Percentiles rank a stretch among this genome's conserved stretches.
Evolutionary conservation across 2,329 filamentous ascomycete species (phyloP).

Genomic region (Trematosphaeria pertusa): DNA sequence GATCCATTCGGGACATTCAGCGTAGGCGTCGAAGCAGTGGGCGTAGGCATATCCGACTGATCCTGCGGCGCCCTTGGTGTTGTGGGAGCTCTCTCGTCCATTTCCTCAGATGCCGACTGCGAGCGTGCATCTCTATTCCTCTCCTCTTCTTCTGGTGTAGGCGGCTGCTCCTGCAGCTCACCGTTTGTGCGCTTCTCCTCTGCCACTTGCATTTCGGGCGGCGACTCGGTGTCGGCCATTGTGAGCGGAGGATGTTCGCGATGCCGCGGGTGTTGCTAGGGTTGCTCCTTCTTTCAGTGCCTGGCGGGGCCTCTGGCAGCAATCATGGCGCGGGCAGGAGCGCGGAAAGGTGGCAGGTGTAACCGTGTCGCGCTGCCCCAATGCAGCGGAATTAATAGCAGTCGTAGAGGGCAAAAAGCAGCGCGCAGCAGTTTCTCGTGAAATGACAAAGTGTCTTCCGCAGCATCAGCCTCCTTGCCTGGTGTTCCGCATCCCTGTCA

Average conservation of each 20-base stretch:
- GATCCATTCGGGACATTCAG: slow-evolving; percentile 32
- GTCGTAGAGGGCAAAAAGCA: slow-evolving; percentile 1
- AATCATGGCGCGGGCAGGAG: slow-evolving; percentile 33
- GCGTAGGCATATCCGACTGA: slow-evolving; percentile 25
- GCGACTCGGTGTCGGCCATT: slow-evolving; percentile 44
- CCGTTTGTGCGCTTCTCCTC: slow-evolving; percentile 19
- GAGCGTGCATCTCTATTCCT: slow-evolving; percentile 24
- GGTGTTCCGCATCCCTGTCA: slow-evolving; percentile 27
- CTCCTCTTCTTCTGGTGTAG: slow-evolving; percentile 17
- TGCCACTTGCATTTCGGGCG: slow-evolving; percentile 16
- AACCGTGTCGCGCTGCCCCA: slow-evolving; percentile 10
- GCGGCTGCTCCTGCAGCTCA: slow-evolving; percentile 17
- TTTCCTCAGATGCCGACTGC: slow-evolving; percentile 24
- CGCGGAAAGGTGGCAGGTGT: slow-evolving; percentile 10
- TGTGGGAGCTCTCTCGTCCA: slow-evolving; percentile 20
- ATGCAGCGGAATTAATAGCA: slow-evolving; percentile 7
- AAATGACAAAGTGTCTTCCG: slow-evolving; percentile 36
- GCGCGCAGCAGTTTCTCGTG: slow-evolving; percentile 6
- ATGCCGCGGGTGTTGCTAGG: slow-evolving; percentile 19
- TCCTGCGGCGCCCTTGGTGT: slow-evolving; percentile 22
- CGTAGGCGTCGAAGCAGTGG: slow-evolving; percentile 30
- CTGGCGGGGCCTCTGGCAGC: slow-evolving; percentile 26
- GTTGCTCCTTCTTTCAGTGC: slow-evolving; percentile 24
- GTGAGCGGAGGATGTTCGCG: slow-evolving; percentile 24
- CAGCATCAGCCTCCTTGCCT: slow-evolving; percentile 35